These are phyloP conservation scores for Astrephomene gubernaculifera DNA, from an alignment of 139 green algal genomes.

Conservation along the genomic window DNA sequence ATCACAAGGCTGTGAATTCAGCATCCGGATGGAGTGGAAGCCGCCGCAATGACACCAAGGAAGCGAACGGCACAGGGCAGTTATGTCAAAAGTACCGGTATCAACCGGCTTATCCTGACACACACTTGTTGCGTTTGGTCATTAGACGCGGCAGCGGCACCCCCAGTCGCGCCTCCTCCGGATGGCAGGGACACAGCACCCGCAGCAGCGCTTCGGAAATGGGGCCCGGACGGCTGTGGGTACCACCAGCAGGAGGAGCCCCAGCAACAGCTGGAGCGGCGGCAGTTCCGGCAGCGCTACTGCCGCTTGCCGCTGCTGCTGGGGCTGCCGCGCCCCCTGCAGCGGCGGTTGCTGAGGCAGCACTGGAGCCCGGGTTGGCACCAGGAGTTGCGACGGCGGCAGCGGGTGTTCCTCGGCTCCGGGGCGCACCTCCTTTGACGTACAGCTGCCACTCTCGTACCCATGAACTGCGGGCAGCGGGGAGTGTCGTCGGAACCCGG, in stretches of 20 bases:
- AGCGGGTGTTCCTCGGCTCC: not conserved
- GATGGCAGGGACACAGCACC: conserved; percentile 68
- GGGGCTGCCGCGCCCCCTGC: no score
- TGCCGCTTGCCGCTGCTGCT: not conserved
- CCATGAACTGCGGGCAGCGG: conserved; percentile 11
- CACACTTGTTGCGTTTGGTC: conserved; percentile 67
- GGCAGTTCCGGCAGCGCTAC: not conserved
- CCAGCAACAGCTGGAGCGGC: not conserved
- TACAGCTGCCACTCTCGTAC: conserved; percentile 4
- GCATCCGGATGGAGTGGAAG: no score
- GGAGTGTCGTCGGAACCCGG: no score
- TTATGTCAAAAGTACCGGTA: no score
- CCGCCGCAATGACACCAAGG: no score
- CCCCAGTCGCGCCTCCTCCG: conserved; percentile 36
- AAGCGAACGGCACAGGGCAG: no score
- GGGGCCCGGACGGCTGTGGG: conserved; percentile 40
- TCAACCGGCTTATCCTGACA: no score
- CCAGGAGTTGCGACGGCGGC: no score
- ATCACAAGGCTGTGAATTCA: no score
- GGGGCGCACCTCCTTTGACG: no score
- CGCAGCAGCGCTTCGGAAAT: conserved; percentile 52
- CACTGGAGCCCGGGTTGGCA: not conserved
- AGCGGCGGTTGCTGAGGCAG: not conserved
- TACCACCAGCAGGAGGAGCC: no score
- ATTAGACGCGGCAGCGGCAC: conserved; percentile 54